Evolutionary conservation across 139 green algal genomes (phyloP).

Genomic region (Eudorina sp.): DNA sequence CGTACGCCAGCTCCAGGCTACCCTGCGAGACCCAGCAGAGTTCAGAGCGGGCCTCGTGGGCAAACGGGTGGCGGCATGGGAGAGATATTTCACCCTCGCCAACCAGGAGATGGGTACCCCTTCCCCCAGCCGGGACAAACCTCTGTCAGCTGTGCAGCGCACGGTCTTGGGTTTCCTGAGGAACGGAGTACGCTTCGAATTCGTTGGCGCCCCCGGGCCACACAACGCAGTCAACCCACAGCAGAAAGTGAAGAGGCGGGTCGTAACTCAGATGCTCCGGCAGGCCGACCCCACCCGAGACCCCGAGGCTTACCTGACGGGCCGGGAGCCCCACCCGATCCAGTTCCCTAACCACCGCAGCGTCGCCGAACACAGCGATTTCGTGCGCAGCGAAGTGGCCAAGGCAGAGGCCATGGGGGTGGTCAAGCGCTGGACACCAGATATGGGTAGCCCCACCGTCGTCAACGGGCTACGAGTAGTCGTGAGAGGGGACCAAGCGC

Average conservation of each 20-base stretch:
- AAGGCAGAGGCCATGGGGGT: not conserved
- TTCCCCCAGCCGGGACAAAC: not conserved
- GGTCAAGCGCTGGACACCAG: not conserved
- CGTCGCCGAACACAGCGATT: not conserved
- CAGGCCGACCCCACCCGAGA: not conserved
- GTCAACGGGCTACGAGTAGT: not conserved
- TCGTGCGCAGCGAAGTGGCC: not conserved
- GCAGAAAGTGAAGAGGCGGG: not conserved
- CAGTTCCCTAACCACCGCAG: constrained; percentile 14
- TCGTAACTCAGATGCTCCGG: not conserved
- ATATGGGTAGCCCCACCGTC: not conserved
- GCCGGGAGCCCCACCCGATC: not conserved
- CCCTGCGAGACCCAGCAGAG: not conserved
- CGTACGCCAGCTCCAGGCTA: not conserved
- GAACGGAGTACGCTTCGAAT: not conserved
- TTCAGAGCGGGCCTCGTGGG: not conserved
- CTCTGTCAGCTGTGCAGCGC: not conserved
- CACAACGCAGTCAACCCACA: not conserved
- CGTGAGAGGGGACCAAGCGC: not conserved
- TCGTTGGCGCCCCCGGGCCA: not conserved
- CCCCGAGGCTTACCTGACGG: not conserved
- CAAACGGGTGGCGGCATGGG: not conserved
- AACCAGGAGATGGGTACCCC: no score
- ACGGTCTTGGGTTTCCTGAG: not conserved
- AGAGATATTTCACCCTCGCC: not conserved